Evolutionary conservation across 331 rosid species (phyloP), one percentile per base, ranked within the genome.

Genomic region (Quercus lobata): DNA sequence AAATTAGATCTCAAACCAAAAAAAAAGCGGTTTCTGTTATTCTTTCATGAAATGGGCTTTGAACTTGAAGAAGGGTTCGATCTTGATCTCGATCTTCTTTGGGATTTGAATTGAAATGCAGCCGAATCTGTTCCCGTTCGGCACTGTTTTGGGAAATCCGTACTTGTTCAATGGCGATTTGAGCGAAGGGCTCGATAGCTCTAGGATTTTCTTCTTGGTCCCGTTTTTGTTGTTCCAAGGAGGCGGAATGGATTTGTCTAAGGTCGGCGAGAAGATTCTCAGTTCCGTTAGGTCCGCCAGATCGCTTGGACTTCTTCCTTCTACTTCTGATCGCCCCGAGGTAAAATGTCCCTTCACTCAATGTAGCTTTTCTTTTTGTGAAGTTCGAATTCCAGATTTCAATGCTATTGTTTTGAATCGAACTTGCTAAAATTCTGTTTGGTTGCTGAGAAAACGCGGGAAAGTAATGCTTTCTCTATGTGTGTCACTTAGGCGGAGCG

Each of bases 221-320:
- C 97, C 99, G 3, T 90, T 96, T 86, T 84, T 96, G 78, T 81
- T 96, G 83, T 86, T 90, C 35, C 98, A 93, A 78, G 97, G 99
- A 76, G 94, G 91, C 75, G 97, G 89, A 49, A 96, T 96, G 99
- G 99, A 96, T 91, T 89, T 96, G 70, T 93, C 97, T 34, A 96
- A 88, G 86, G 97, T 96, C 14, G 98, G 97, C 15, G 99, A 93
- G 85, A 96, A 96, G 89, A 83, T 96, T 86, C 83, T 96, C 84
- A 93, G 99, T 88, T 96, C 99, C 54, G 99, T 96, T 57, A 90
- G 93, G 94, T 93, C 99, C 29, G 99, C 98, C 7, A 96, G 95
- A 84, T 93, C 99, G 74, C 88, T 96, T 56, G 98, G 99, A 73
- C 87, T 92, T 83, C 97, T 92, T 65, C 98, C 97, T 78, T 72